Conservation (phyloP, 2,329 filamentous ascomycete genomes). For the Talaromyces islandicus region DNA sequence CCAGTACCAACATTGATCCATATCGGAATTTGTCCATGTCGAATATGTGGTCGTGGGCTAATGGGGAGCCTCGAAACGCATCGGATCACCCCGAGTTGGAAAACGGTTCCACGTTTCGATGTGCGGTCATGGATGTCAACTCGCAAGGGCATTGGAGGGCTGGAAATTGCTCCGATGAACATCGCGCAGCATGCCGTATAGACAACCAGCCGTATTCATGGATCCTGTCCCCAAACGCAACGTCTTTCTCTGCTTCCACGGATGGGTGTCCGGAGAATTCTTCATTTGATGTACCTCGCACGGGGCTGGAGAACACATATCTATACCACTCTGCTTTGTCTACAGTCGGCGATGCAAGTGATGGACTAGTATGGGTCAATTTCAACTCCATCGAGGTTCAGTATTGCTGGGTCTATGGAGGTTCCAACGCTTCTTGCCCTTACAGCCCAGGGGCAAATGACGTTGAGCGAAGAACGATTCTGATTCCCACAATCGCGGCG, state of each 20-base stretch:
- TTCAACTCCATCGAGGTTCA: constrained; percentile 54
- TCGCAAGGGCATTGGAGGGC: constrained; percentile 53
- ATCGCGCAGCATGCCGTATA: constrained; percentile 54
- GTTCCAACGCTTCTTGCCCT: constrained; percentile 52
- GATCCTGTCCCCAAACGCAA: constrained; percentile 42
- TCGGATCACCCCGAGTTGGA: constrained; percentile 22
- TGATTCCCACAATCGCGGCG: constrained; percentile 58
- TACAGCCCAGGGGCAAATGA: constrained; percentile 44
- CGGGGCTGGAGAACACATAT: constrained; percentile 58
- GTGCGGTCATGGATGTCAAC: constrained; percentile 48
- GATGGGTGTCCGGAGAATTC: constrained; percentile 44
- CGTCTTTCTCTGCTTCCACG: constrained; percentile 40
- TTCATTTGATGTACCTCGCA: constrained; percentile 54
- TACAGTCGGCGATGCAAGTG: constrained; percentile 20
- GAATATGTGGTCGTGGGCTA: constrained; percentile 57
- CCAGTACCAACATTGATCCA: constrained; percentile 37
- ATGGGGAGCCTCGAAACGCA: constrained; percentile 48
- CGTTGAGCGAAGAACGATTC: constrained; percentile 43
- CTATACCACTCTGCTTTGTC: constrained; percentile 35
- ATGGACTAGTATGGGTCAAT: constrained; percentile 49
- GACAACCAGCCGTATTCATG: constrained; percentile 51
- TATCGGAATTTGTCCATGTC: constrained; percentile 49
- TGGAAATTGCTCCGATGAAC: constrained; percentile 47
- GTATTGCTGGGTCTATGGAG: constrained; percentile 57
- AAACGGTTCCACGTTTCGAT: constrained; percentile 35